phyloP scores from a whole-genome alignment of 495 filamentous ascomycete species.

The Podospora tetraspora region DNA sequence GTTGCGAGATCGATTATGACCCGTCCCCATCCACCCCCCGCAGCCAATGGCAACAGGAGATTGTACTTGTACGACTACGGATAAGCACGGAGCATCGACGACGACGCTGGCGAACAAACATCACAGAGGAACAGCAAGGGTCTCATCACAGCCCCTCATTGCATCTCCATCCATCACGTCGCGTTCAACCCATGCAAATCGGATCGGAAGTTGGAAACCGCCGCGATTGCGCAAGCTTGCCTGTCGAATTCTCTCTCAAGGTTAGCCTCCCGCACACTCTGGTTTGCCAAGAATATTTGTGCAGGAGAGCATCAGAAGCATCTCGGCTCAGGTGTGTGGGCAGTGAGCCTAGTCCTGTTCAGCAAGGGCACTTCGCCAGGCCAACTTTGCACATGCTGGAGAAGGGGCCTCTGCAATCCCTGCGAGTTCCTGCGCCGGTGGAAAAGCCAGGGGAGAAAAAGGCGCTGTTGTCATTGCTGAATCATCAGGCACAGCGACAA shows the following conservation, averaged over 20 bases:
- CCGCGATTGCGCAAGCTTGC: not conserved
- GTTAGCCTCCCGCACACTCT: slow-evolving; percentile 6
- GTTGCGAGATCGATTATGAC: slow-evolving; percentile 17
- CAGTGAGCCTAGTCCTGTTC: slow-evolving; percentile 31
- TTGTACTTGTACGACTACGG: not conserved
- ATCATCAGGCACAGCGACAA: slow-evolving; percentile 29
- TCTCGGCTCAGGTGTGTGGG: slow-evolving; percentile 24
- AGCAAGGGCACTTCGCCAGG: slow-evolving; percentile 13
- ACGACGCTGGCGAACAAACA: not conserved
- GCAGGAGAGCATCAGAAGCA: slow-evolving; percentile 18
- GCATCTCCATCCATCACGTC: not conserved
- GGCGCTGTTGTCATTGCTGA: slow-evolving; percentile 21
- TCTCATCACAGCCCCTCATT: not conserved
- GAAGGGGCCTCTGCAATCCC: slow-evolving; percentile 17
- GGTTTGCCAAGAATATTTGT: slow-evolving; percentile 16
- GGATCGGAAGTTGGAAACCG: not conserved
- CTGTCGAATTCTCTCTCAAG: not conserved
- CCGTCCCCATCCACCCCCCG: not conserved
- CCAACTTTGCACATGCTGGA: not conserved
- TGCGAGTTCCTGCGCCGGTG: slow-evolving; percentile 22
- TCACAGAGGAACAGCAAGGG: not conserved
- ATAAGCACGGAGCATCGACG: not conserved
- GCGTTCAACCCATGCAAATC: slow-evolving; percentile 1
- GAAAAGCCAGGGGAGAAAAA: not conserved
- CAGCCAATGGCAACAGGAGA: slow-evolving; percentile 16